Percentiles rank a stretch among this genome's conserved stretches.
phyloP scores from a whole-genome alignment of 768 basidiomycete genomes.

The Coprinopsis cinerea region DNA sequence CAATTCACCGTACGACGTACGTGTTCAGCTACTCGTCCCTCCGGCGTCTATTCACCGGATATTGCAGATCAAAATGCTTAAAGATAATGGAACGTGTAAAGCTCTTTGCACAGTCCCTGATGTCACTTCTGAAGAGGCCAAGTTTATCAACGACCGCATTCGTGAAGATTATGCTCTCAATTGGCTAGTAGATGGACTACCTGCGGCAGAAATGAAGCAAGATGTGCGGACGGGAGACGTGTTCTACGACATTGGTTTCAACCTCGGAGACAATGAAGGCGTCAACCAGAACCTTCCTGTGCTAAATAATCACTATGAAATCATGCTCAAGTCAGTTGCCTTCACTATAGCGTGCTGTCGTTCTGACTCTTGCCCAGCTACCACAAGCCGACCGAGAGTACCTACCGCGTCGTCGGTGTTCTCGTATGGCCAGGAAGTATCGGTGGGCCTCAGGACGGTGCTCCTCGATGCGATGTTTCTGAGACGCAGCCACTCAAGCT shows the following conservation, averaged over 20 bases:
- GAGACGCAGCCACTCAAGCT: conserved; percentile 46
- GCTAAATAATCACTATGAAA: conserved; percentile 91
- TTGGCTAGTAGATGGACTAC: conserved; percentile 92
- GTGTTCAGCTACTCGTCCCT: conserved; percentile 22
- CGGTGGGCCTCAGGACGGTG: conserved; percentile 51
- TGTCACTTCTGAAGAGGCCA: conserved; percentile 67
- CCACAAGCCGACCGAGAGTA: conserved; percentile 60
- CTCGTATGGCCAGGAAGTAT: conserved; percentile 72
- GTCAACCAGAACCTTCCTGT: conserved; percentile 53
- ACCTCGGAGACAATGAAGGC: conserved; percentile 73
- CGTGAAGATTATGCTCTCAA: conserved; percentile 90
- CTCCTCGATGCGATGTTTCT: conserved; percentile 46
- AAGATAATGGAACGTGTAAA: conserved; percentile 70
- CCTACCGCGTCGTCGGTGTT: conserved; percentile 89
- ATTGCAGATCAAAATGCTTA: conserved; percentile 71
- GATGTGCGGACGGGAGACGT: conserved; percentile 75
- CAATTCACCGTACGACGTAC: conserved; percentile 80
- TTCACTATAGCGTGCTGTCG: neutral
- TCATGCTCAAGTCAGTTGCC: conserved; percentile 57
- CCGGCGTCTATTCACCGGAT: conserved; percentile 10
- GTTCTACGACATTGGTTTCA: conserved; percentile 94
- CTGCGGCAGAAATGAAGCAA: conserved; percentile 87
- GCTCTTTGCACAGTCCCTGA: conserved; percentile 55
- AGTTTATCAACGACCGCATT: conserved; percentile 89
- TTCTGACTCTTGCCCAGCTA: conserved; percentile 47